These are phyloP conservation scores for Phlegmacium glaucopus DNA, from an alignment of 768 basidiomycete species.

Conservation along the genomic window DNA sequence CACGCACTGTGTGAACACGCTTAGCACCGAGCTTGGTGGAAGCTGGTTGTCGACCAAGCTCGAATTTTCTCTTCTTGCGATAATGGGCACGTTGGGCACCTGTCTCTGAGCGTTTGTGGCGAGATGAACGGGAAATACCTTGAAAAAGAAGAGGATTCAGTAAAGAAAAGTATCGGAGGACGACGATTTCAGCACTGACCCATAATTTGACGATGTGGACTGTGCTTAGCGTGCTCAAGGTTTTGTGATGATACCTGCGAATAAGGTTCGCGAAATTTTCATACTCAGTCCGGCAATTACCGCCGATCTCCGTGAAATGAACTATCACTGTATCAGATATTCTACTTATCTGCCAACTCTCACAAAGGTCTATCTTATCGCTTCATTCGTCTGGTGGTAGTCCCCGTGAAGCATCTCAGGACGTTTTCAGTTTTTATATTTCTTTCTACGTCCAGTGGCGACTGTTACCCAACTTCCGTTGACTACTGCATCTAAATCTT, in stretches of 20 bases:
- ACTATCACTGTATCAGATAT: not conserved
- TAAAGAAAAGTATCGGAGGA: conserved; percentile 12
- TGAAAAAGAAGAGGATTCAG: conserved; percentile 7
- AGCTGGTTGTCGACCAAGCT: conserved; percentile 97
- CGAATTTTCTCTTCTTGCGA: conserved; percentile 99
- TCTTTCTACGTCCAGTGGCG: too few species aligned
- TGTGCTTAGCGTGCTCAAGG: conserved; percentile 36
- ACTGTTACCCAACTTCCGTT: too few species aligned
- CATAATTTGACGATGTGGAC: conserved; percentile 73
- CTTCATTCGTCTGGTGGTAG: too few species aligned
- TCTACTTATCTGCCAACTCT: not conserved
- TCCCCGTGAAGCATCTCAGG: too few species aligned
- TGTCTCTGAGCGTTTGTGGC: conserved; percentile 95
- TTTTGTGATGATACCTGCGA: conserved; percentile 52
- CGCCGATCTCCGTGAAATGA: conserved; percentile 8
- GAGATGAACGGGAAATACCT: conserved; percentile 97
- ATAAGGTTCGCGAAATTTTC: conserved; percentile 40
- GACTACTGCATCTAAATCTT: too few species aligned
- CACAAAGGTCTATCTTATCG: too few species aligned
- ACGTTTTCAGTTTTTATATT: too few species aligned
- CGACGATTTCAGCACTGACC: conserved; percentile 49
- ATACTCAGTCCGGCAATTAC: conserved; percentile 34
- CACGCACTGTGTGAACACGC: conserved; percentile 92
- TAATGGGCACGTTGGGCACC: conserved; percentile 92
- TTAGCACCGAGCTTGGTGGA: conserved; percentile 96